Percentiles rank a stretch among this genome's conserved stretches.
These are phyloP conservation scores for Tulasnella sp. DNA, from an alignment of 768 basidiomycete species.

Conservation along the genomic window DNA sequence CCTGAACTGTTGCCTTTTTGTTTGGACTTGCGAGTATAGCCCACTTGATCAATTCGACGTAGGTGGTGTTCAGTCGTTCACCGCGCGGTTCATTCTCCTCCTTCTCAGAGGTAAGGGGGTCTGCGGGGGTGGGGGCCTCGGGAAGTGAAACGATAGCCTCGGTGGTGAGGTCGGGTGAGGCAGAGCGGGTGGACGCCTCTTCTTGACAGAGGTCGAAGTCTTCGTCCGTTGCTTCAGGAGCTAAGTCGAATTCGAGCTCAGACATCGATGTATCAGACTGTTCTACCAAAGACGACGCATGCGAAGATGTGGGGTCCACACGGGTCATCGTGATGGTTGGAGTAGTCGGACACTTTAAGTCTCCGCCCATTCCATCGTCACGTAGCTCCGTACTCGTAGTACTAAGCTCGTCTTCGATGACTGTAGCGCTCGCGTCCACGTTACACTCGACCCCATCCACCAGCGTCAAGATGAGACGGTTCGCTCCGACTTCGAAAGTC, in stretches of 20 bases:
- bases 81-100: too few relatives aligned
- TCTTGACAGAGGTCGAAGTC: too few relatives aligned
- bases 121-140: too few relatives aligned
- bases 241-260: not conserved
- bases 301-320: not conserved
- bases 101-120: too few relatives aligned
- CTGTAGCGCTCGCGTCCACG: constrained; percentile 1
- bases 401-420: constrained; percentile 3
- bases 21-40: too few relatives aligned
- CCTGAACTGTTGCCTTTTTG: too few relatives aligned
- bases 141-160: too few relatives aligned
- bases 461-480: constrained; percentile 7
- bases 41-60: too few relatives aligned
- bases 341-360: not conserved
- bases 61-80: too few relatives aligned
- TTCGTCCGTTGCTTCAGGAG: too few relatives aligned
- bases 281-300: not conserved
- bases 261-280: not conserved
- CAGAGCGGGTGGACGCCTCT: too few relatives aligned
- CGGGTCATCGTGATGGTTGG: not conserved
- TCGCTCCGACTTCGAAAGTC: constrained; percentile 9
- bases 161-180: too few relatives aligned
- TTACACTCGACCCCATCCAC: constrained; percentile 1
- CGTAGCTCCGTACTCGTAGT: not conserved
- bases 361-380: not conserved